Conservation (phyloP, 768 basidiomycete genomes). For the Gelatoporia subvermispora region DNA sequence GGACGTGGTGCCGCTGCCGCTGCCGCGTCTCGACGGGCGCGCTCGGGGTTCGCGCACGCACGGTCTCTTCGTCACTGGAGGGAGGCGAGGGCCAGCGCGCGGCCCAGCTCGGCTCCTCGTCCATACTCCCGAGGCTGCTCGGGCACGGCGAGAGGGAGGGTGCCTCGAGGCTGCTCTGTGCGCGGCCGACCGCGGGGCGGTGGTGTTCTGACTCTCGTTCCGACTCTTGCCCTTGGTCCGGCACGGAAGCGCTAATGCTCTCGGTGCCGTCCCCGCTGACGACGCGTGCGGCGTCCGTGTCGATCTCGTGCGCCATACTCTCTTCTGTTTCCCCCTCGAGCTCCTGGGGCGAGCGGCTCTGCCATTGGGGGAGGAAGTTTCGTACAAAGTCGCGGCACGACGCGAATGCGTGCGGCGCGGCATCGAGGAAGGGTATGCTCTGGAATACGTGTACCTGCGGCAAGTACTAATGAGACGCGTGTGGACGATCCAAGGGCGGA, state of each 20-base stretch:
- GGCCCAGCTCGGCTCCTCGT: conserved; percentile 51
- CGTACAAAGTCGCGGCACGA: conserved; percentile 70
- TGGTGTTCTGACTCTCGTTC: conserved; percentile 10
- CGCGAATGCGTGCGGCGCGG: conserved; percentile 59
- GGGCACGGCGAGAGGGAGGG: conserved; percentile 3
- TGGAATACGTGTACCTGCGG: conserved; percentile 87
- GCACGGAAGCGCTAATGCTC: conserved; percentile 27
- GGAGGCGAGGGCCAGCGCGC: conserved; percentile 24
- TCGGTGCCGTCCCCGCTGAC: conserved; percentile 75
- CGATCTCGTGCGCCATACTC: conserved; percentile 65
- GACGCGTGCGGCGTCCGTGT: conserved; percentile 57
- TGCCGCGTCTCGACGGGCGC: neutral
- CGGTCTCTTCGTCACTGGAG: conserved; percentile 21
- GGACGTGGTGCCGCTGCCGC: neutral
- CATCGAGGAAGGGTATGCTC: conserved; percentile 72
- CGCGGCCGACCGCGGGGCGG: conserved; percentile 14
- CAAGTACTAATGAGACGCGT: neutral
- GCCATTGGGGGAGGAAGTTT: conserved; percentile 48
- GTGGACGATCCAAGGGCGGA: neutral
- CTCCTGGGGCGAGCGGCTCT: conserved; percentile 44
- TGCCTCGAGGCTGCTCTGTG: conserved; percentile 17
- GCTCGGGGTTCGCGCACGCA: neutral
- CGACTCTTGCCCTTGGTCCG: too few species aligned
- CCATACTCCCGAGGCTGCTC: conserved; percentile 9
- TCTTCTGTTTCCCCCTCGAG: conserved; percentile 54